phyloP scores from a whole-genome alignment of 306 rosid species.

The Abrus pulchellus region DNA sequence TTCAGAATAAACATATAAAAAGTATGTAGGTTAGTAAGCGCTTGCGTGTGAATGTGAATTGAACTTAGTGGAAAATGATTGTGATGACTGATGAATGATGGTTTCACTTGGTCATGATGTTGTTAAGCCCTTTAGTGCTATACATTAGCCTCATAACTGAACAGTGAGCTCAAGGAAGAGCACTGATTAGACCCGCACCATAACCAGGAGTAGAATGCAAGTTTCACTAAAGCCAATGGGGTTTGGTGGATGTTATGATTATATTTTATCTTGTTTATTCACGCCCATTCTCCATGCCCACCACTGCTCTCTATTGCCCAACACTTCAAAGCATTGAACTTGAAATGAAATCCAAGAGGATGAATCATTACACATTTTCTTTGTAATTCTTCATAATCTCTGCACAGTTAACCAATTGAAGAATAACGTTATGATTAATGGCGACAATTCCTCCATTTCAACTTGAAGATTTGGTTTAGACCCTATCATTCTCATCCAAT shows the following conservation, averaged over 20 bases:
- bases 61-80: constrained; percentile 4
- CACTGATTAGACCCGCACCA: constrained; percentile 44
- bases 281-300: constrained; percentile 12
- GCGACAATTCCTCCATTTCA: too few relatives aligned
- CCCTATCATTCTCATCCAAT: too few relatives aligned
- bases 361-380: background rate
- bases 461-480: too few relatives aligned
- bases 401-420: background rate
- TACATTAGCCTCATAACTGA: constrained; percentile 42
- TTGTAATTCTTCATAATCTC: background rate
- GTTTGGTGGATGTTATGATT: constrained; percentile 67
- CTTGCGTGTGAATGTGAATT: background rate
- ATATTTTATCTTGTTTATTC: constrained; percentile 37
- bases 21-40: background rate
- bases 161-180: constrained; percentile 41
- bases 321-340: constrained; percentile 8
- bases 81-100: background rate
- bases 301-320: constrained; percentile 14
- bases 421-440: background rate
- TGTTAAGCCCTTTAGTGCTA: constrained; percentile 11
- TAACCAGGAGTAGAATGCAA: constrained; percentile 51
- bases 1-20: background rate
- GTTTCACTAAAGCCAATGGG: constrained; percentile 51
- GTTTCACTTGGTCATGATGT: background rate
- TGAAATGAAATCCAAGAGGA: constrained; percentile 6